phyloP scores from a whole-genome alignment of 1,284 basidiomycete species.

The Melampsora americana region DNA sequence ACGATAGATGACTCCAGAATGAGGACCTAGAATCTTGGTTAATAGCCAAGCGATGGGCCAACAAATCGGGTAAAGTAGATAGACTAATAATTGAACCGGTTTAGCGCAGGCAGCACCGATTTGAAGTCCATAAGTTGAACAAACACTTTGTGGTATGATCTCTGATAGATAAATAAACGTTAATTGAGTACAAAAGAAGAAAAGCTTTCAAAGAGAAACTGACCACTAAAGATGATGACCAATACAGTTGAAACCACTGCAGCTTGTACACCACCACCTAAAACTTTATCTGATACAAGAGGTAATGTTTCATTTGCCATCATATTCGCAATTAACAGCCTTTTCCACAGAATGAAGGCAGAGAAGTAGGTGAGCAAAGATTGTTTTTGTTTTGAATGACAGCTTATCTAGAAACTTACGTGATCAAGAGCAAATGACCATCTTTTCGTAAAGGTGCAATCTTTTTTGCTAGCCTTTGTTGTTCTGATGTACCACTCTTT shows the following conservation, averaged over 20 bases:
- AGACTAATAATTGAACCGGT: slow-evolving; percentile 52
- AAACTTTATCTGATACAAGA: slow-evolving; percentile 78
- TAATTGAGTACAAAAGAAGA: neutral
- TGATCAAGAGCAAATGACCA: slow-evolving; percentile 73
- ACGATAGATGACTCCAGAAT: slow-evolving; percentile 59
- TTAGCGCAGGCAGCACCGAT: slow-evolving; percentile 54
- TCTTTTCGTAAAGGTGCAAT: slow-evolving; percentile 83
- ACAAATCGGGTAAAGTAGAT: slow-evolving; percentile 53
- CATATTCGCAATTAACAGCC: slow-evolving; percentile 53
- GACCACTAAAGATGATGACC: slow-evolving; percentile 58
- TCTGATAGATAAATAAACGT: slow-evolving; percentile 68
- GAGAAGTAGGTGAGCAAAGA: slow-evolving; percentile 65
- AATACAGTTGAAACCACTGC: slow-evolving; percentile 72
- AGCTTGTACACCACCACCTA: slow-evolving; percentile 77
- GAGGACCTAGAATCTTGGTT: slow-evolving; percentile 53
- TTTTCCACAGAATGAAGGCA: slow-evolving; percentile 50
- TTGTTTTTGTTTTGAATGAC: slow-evolving; percentile 54
- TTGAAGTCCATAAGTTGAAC: slow-evolving; percentile 54
- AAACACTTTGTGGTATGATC: slow-evolving; percentile 71
- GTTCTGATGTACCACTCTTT: slow-evolving; percentile 75
- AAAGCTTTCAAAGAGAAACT: neutral
- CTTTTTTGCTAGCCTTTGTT: slow-evolving; percentile 74
- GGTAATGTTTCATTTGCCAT: slow-evolving; percentile 87
- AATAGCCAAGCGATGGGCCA: slow-evolving; percentile 54
- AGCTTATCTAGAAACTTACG: slow-evolving; percentile 16